phyloP scores from a whole-genome alignment of 257 asterid species.

The Solanum chmielewskii region DNA sequence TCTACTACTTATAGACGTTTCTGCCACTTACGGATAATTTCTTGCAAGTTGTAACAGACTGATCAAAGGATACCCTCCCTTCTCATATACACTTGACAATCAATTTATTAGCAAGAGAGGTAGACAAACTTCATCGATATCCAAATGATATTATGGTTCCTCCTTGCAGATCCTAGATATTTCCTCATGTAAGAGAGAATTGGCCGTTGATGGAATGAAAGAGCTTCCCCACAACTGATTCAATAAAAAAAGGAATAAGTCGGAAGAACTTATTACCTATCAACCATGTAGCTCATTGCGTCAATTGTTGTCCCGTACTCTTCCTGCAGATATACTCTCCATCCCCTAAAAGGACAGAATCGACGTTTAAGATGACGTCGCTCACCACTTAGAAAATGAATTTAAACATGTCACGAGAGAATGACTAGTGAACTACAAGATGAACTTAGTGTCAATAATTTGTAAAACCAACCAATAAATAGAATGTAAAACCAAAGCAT shows the following conservation, averaged over 20 bases:
- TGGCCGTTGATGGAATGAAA: not conserved
- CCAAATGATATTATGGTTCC: not conserved
- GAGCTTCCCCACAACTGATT: not conserved
- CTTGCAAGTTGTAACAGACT: not conserved
- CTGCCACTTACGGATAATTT: not conserved
- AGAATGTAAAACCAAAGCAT: not conserved
- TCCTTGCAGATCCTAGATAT: not conserved
- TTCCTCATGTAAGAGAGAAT: not conserved
- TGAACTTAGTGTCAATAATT: not conserved
- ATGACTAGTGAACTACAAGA: not conserved
- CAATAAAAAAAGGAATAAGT: not conserved
- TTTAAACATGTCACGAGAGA: not conserved
- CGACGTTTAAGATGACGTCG: not conserved
- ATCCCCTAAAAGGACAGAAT: conserved; percentile 44
- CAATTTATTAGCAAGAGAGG: not conserved
- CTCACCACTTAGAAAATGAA: not conserved
- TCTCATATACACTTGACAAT: not conserved
- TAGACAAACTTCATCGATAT: not conserved
- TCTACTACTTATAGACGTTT: not conserved
- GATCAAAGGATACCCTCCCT: not conserved
- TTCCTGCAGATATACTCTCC: conserved; percentile 91
- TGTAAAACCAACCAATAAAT: not conserved
- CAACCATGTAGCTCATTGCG: conserved; percentile 64
- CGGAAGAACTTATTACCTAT: conserved; percentile 21
- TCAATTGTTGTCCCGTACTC: conserved; percentile 82